phyloP scores from a whole-genome alignment of 1,284 basidiomycete genomes.

The Trametes versicolor region DNA sequence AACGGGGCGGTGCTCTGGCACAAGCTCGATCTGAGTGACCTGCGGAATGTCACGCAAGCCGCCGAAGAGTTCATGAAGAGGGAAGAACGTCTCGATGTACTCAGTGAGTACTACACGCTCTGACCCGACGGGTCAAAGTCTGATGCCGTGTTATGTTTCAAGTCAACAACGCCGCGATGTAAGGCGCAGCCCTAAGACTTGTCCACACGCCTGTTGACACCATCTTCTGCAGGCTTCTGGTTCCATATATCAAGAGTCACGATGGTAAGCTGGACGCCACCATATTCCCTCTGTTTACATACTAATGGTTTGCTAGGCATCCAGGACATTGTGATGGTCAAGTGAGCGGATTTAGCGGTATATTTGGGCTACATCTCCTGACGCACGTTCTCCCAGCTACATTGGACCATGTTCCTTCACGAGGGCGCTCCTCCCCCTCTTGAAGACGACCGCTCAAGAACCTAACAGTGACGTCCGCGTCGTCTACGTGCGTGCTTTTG shows the following conservation, averaged over 20 bases:
- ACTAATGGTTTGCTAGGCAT: constrained; percentile 42
- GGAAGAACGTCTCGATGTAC: constrained; percentile 62
- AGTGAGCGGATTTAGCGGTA: constrained; percentile 46
- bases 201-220: neutral
- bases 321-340: constrained; percentile 52
- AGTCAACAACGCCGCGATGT: constrained; percentile 67
- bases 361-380: neutral
- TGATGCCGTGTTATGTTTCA: constrained; percentile 29
- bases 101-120: constrained; percentile 47
- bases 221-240: constrained; percentile 33
- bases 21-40: constrained; percentile 56
- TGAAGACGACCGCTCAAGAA: constrained; percentile 55
- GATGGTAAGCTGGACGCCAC: constrained; percentile 41
- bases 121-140: neutral
- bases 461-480: constrained; percentile 60
- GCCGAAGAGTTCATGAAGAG: constrained; percentile 56
- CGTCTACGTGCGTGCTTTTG: constrained; percentile 50
- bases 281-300: neutral
- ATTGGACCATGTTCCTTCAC: constrained; percentile 59
- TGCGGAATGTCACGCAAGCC: constrained; percentile 51
- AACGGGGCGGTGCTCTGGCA: constrained; percentile 56
- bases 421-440: constrained; percentile 56
- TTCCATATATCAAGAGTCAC: constrained; percentile 40
- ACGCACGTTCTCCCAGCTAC: constrained; percentile 46
- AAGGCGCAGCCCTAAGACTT: constrained; percentile 20